Base-by-base conservation (phyloP, 2,329 filamentous ascomycete species). In the Fusarium piperis region DNA sequence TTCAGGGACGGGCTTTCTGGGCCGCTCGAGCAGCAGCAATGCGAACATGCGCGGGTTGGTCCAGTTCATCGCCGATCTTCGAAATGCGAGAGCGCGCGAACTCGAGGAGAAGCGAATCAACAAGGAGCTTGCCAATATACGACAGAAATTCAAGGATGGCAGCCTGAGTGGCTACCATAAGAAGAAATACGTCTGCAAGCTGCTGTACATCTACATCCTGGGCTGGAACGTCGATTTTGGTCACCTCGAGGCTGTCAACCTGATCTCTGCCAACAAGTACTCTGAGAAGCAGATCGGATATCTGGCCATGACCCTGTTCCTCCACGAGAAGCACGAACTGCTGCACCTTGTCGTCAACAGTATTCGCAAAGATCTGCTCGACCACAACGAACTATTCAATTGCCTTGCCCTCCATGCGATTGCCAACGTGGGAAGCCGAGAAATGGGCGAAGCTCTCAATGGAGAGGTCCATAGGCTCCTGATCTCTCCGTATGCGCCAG, bases 181-280 rank as follows among this genome's bases (percentile, higher is more conserved):
- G 87, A 99, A 99, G 89, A 99, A 99, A 93, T 99, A 99, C 81
- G 96, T 99, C 74, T 99, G 96, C 93, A 99, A 99, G 91, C 90
- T 99, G 75, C 87, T 99, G 69, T 99, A 99, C 82, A 98, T 99
- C 78, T 99, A 99, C 83, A 99, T 99, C 67, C 89, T 99, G 73
- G 96, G 96, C 55, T 99, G 96, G 93, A 95, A 99, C 81, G 95
- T 99, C 83, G 97, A 98, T 82, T 99, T 99, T 82, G 96, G 96
- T 62, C 96, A 99, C 80, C 90, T 99, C 74, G 96, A 99, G 84
- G 97, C 97, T 35, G 95, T 99, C 79, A 98, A 98, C 79, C 89
- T 99, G 78, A 97, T 99, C 76, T 98, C 95, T 30, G 94, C 95
- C 62, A 94, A 88, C 79, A 99, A 98, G 81, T 99, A 98, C 84